These are phyloP conservation scores for Blepharisma stoltei DNA, from an alignment of 73 alveolate genomes.

Conservation along the genomic window DNA sequence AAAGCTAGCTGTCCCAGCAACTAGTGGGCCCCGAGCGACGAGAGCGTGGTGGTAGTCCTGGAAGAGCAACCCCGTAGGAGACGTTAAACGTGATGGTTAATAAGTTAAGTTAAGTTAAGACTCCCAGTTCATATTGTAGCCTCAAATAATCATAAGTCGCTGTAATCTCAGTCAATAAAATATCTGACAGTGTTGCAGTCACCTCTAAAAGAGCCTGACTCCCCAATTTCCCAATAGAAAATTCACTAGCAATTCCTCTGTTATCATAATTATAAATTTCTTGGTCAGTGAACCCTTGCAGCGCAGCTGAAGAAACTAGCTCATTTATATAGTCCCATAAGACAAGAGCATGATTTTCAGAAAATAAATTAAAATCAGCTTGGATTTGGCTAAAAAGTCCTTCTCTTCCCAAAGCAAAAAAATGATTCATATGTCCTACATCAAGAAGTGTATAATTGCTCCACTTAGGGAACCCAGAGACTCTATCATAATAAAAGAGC, in stretches of 20 bases:
- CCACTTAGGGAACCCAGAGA: neutral
- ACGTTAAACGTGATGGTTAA: too few relatives aligned
- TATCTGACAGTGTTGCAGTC: neutral
- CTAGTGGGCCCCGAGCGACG: too few relatives aligned
- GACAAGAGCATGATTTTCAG: neutral
- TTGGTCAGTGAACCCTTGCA: conserved; percentile 22
- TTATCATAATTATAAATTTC: conserved; percentile 23
- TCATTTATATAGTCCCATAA: conserved; percentile 28
- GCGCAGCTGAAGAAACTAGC: conserved; percentile 3
- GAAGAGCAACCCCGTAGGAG: too few relatives aligned
- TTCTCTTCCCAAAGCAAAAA: neutral
- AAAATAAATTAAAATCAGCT: neutral
- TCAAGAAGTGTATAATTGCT: conserved; percentile 10
- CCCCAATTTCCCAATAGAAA: conserved; percentile 18
- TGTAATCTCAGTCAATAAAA: conserved; percentile 5
- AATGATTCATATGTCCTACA: conserved; percentile 21
- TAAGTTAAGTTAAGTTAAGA: too few relatives aligned
- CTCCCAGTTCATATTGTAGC: neutral
- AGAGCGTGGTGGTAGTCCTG: too few relatives aligned
- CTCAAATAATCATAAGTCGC: neutral
- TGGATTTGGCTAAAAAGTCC: neutral
- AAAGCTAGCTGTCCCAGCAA: too few relatives aligned
- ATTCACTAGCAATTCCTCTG: conserved; percentile 20
- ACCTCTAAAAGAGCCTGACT: conserved; percentile 14
- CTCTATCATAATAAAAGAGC: conserved; percentile 2